Conservation (phyloP, 2,329 filamentous ascomycete species). For the Trichoderma sp. region DNA sequence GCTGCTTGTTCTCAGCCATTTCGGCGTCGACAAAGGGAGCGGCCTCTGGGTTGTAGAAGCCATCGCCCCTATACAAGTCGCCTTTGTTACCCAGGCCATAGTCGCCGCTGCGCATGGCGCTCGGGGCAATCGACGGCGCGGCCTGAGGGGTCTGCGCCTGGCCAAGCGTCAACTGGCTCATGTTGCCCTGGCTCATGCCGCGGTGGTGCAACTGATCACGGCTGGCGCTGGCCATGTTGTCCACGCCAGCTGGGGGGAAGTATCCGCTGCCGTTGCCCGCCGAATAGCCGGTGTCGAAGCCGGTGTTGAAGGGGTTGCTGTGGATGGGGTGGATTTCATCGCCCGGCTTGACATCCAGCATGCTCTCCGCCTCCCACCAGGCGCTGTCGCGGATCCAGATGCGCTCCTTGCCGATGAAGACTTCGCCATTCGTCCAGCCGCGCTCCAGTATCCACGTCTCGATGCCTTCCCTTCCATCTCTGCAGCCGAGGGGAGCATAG, state of each 20-base stretch:
- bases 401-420: constrained; percentile 85
- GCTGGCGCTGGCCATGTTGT: constrained; percentile 65
- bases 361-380: constrained; percentile 97
- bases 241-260: constrained; percentile 65
- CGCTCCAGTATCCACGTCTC: constrained; percentile 93
- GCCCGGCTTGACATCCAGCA: constrained; percentile 83
- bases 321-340: constrained; percentile 49
- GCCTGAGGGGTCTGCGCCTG: constrained; percentile 45
- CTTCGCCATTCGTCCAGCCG: constrained; percentile 97
- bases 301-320: constrained; percentile 49
- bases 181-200: constrained; percentile 58
- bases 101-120: constrained; percentile 68
- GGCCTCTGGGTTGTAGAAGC: constrained; percentile 73
- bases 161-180: constrained; percentile 56
- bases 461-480: constrained; percentile 87
- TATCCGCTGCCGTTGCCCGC: constrained; percentile 67
- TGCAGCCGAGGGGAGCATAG: constrained; percentile 81
- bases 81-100: constrained; percentile 89
- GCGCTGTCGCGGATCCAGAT: constrained; percentile 93
- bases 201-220: constrained; percentile 70
- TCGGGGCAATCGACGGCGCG: constrained; percentile 64
- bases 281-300: constrained; percentile 73
- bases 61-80: constrained; percentile 71
- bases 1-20: constrained; percentile 72
- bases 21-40: constrained; percentile 68